Base-by-base conservation (phyloP, 192 early-diverging fungal species). In the Coemansia furcata region DNA sequence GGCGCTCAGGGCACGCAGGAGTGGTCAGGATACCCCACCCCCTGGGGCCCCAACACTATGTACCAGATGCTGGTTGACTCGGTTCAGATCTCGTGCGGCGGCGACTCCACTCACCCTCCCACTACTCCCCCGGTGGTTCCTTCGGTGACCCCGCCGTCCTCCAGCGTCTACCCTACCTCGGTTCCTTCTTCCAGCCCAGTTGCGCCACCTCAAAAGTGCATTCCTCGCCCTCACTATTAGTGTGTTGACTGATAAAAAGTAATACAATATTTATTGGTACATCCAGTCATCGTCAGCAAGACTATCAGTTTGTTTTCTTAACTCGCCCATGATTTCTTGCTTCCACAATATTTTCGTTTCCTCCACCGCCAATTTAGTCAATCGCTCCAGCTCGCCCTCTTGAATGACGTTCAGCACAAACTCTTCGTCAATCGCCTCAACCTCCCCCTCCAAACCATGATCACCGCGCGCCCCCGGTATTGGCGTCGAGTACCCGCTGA, bases 11-110 rank as follows among this genome's bases (percentile, higher is more conserved):
- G 84, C 19, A 89, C 88, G 0, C 40, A 63, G 26, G 77, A 84
- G 26, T 89, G 88, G 88, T 76, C 88, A 5, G 88, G 88, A 0
- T 78, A 72, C 9, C 85, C 86, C 12, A 89, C 88, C 12, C 78
- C 79, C 23, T 89, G 86, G 85, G 63, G 64, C 15, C 60, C 66
- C 4, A 59, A 30, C 44, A 78, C 67, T 19, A 54, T 61, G 12
- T 88, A 86, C 73, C 69, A 83, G 72, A 85, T 86, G 84, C 74
- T 62, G 17, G 77, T 88, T 17, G 84, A 87, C 54, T 80, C 71
- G 61, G 78, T 88, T 6, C 69, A 77, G n/a, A 66, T 87, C 58
- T 65, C 75, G 61, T 87, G 87, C 63, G 71, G 75, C 58, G 60
- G 67, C 43, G 66, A 65, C 12, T 42, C 68, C 0, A 70, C 78